Percentiles rank a stretch among this genome's conserved stretches.
These are phyloP conservation scores for Teratosphaeria destructans DNA, from an alignment of 2,329 filamentous ascomycete genomes.

Conservation along the genomic window DNA sequence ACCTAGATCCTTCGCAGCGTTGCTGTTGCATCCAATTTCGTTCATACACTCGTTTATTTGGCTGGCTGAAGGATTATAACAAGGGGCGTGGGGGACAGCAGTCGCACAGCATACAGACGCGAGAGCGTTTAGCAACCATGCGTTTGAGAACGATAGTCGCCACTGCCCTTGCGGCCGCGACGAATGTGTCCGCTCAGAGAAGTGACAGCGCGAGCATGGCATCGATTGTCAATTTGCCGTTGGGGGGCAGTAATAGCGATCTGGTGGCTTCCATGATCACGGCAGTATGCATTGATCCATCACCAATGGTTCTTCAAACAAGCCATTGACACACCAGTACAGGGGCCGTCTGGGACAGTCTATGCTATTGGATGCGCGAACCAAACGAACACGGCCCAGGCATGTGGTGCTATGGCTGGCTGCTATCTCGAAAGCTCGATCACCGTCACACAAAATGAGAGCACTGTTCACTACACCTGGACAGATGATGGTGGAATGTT, in stretches of 20 bases:
- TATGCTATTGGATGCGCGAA: slow-evolving; percentile 17
- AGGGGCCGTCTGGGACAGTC: slow-evolving; percentile 16
- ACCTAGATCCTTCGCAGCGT: background rate
- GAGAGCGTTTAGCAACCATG: background rate
- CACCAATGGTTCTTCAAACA: background rate
- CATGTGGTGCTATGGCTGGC: background rate
- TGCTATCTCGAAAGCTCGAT: slow-evolving; percentile 17
- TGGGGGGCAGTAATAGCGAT: slow-evolving; percentile 2
- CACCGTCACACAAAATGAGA: slow-evolving; percentile 21
- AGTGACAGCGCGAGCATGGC: background rate
- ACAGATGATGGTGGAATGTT: slow-evolving; percentile 6
- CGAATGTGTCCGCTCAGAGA: background rate
- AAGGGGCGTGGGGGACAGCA: background rate
- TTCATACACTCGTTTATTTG: background rate
- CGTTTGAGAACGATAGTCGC: background rate
- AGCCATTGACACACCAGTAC: background rate
- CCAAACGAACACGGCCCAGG: slow-evolving; percentile 5
- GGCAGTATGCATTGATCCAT: slow-evolving; percentile 6
- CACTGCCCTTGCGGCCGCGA: background rate
- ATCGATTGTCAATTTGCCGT: slow-evolving; percentile 9
- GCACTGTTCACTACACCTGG: slow-evolving; percentile 15
- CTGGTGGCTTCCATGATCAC: slow-evolving; percentile 13
- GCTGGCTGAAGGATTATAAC: background rate
- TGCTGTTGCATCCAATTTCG: background rate
- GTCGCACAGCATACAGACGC: background rate